A percentile compares a stretch with the other conserved stretches of the same genome.
These are phyloP conservation scores for Babesia bovis DNA, from an alignment of 169 alveolate species.

Conservation along the genomic window DNA sequence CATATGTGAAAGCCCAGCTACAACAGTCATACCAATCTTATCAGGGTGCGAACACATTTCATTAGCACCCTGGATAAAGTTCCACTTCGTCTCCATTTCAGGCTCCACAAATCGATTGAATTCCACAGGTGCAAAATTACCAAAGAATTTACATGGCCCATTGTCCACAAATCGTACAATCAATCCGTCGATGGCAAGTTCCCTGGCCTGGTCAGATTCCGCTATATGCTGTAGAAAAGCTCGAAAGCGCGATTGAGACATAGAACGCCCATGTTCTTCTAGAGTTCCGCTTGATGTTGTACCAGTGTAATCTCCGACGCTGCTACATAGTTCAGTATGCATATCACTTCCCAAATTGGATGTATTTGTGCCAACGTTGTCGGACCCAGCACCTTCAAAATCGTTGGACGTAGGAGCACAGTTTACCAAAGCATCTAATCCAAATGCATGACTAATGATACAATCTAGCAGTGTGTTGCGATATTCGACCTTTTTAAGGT, in stretches of 20 bases:
- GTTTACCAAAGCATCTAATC: background rate
- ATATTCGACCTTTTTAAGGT: background rate
- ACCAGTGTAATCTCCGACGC: background rate
- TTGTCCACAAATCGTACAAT: constrained; percentile 52
- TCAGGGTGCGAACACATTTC: constrained; percentile 28
- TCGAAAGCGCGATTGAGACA: too few relatives aligned
- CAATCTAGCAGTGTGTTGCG: background rate
- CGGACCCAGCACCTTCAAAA: background rate
- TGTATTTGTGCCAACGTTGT: background rate
- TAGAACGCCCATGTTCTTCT: background rate
- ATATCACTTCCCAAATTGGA: background rate
- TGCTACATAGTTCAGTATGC: background rate
- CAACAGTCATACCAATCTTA: constrained; percentile 25
- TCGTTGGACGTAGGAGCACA: background rate
- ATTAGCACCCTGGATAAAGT: constrained; percentile 46
- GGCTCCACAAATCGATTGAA: constrained; percentile 29
- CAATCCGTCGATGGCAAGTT: constrained; percentile 9
- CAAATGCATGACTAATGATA: constrained; percentile 18
- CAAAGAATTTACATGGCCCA: background rate
- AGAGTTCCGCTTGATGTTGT: background rate
- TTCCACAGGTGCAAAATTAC: background rate
- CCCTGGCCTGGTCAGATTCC: constrained; percentile 11
- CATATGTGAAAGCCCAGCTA: constrained; percentile 45
- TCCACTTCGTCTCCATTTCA: constrained; percentile 38
- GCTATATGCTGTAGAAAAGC: background rate